A percentile compares a stretch with the other conserved stretches of the same genome.
phyloP scores from a whole-genome alignment of 2,329 filamentous ascomycete genomes.

The Fusarium devonianum region DNA sequence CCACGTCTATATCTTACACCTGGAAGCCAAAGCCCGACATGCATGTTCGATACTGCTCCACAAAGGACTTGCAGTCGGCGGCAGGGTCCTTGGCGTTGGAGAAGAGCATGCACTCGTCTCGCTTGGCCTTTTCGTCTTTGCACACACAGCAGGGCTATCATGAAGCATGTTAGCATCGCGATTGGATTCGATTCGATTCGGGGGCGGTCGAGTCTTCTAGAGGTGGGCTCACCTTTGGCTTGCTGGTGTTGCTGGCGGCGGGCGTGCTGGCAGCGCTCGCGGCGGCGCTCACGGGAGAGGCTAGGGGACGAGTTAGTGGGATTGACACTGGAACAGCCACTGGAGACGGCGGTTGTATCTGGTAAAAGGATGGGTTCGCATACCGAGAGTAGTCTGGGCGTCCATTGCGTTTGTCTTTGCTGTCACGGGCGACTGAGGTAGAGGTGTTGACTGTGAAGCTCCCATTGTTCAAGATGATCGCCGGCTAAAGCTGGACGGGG shows the following conservation, averaged over 20 bases:
- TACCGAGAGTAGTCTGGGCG: slow-evolving; percentile 43
- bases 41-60: slow-evolving; percentile 86
- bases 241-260: slow-evolving; percentile 41
- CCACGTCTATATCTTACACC: slow-evolving; percentile 50
- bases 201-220: slow-evolving; percentile 25
- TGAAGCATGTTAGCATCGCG: slow-evolving; percentile 9
- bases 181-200: slow-evolving; percentile 40
- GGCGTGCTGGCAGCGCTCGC: slow-evolving; percentile 43
- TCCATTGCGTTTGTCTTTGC: slow-evolving; percentile 43
- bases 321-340: background rate
- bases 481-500: slow-evolving; percentile 6
- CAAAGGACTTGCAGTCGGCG: slow-evolving; percentile 80
- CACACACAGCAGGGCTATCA: slow-evolving; percentile 95
- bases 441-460: slow-evolving; percentile 29
- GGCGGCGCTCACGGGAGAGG: slow-evolving; percentile 35
- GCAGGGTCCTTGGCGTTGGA: slow-evolving; percentile 83
- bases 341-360: background rate
- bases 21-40: slow-evolving; percentile 95
- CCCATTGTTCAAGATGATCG: slow-evolving; percentile 25
- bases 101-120: slow-evolving; percentile 99
- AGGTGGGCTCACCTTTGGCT: slow-evolving; percentile 53
- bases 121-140: slow-evolving; percentile 89
- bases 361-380: slow-evolving; percentile 7
- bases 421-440: slow-evolving; percentile 6
- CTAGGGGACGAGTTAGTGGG: slow-evolving; percentile 20